A percentile compares a stretch with the other conserved stretches of the same genome.
These are phyloP conservation scores for Neurospora hispaniola DNA, from an alignment of 495 filamentous ascomycete species.

Conservation along the genomic window DNA sequence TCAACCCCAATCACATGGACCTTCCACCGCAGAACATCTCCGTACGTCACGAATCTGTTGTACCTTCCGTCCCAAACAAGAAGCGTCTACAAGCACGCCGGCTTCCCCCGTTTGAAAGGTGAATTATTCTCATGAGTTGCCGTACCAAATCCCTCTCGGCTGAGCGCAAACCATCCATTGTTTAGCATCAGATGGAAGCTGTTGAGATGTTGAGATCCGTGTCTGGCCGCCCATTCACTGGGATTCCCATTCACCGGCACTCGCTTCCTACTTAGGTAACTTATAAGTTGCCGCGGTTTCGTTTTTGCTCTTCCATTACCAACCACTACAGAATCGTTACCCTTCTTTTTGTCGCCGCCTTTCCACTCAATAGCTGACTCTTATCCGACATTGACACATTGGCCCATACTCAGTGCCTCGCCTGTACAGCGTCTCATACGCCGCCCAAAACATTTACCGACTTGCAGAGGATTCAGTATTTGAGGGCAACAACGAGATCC, in stretches of 20 bases:
- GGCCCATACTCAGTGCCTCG: not conserved
- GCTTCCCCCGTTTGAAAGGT: not conserved
- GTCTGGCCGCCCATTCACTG: not conserved
- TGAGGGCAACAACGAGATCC: not conserved
- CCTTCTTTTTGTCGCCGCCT: not conserved
- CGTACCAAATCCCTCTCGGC: not conserved
- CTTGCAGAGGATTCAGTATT: not conserved
- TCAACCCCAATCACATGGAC: not conserved
- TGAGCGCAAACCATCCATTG: not conserved
- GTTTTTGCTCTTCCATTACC: not conserved
- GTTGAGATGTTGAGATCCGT: not conserved
- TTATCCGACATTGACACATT: not conserved
- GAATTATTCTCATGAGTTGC: not conserved
- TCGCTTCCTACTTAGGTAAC: not conserved
- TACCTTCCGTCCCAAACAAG: not conserved
- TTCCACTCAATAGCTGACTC: not conserved
- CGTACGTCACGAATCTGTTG: not conserved
- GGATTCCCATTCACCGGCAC: not conserved
- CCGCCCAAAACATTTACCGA: not conserved
- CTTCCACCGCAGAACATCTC: not conserved
- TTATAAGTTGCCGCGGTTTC: not conserved
- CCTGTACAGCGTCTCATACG: not conserved
- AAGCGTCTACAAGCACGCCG: not conserved
- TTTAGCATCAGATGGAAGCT: not conserved
- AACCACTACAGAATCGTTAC: not conserved